phyloP scores from a whole-genome alignment of 2,329 filamentous ascomycete species.

The Hymenoscyphus linearis region DNA sequence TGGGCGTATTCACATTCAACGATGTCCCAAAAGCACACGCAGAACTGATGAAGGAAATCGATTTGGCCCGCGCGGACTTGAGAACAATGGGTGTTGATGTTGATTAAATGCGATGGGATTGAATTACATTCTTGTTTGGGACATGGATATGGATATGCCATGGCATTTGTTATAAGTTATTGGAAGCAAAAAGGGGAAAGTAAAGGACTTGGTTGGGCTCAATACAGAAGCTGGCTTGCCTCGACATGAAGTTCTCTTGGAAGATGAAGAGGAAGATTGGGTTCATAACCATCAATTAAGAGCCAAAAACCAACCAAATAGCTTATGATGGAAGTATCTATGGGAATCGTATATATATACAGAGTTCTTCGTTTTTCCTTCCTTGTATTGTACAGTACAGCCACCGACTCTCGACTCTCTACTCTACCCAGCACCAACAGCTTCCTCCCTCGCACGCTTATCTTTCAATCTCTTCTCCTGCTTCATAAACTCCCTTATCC shows the following conservation, averaged over 20 bases:
- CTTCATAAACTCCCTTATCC: constrained; percentile 95
- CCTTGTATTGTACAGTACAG: too few species aligned
- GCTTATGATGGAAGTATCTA: background rate
- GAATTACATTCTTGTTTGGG: background rate
- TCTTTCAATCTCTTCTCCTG: constrained; percentile 86
- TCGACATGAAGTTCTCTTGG: background rate
- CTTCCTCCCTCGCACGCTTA: constrained; percentile 56
- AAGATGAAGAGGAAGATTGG: background rate
- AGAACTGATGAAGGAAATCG: constrained; percentile 82
- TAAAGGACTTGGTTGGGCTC: too few species aligned
- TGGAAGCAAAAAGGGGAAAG: background rate
- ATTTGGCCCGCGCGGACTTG: constrained; percentile 69
- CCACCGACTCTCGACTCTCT: too few species aligned
- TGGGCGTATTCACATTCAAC: constrained; percentile 93
- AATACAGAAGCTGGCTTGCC: background rate
- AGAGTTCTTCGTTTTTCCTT: background rate
- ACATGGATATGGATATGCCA: too few species aligned
- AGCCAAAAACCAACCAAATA: background rate
- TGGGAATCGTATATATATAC: background rate
- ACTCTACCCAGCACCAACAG: constrained; percentile 2
- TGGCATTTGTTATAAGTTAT: background rate
- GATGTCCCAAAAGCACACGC: constrained; percentile 87
- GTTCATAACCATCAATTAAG: constrained; percentile 1
- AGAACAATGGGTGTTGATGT: constrained; percentile 65
- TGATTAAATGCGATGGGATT: too few species aligned